Evolutionary conservation across 2,329 filamentous ascomycete genomes (phyloP), one percentile per base, ranked within the genome.

Genomic region (Fusarium haematococcum): DNA sequence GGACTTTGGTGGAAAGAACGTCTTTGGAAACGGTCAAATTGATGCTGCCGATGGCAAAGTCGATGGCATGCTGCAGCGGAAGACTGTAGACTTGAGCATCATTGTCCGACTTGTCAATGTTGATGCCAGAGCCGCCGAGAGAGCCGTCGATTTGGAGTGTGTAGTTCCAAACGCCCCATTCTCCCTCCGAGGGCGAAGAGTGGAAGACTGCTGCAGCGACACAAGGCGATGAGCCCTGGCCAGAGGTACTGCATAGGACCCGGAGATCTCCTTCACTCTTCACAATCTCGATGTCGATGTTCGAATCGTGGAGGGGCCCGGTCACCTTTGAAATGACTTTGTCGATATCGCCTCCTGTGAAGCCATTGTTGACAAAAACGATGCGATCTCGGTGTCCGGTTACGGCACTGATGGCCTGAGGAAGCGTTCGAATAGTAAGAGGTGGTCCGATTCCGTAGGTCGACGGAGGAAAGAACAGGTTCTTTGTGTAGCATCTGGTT

Each of bases 61-160:
- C 93, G 37, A 97, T 89, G 6, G 93, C 92, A 72, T 90, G 89
- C 79, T 96, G 94, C 16, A 97, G 84, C 2, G 94, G 94, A 18
- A 95, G 84, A 41, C 91, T 84, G 77, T 94, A 95, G 16, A 94
- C 86, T 80, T 96, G 87, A 27, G 88, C 89, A 80, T 94, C 92
- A 79, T 95, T 96, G 70, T 88, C 86, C 54, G 86, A 81, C 14
- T 85, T 84, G 30, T 90, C 84, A 20, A 91, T 88, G 75, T 91
- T 87, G 65, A 95, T 89, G n/a, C 61, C 65, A 5, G 81, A 83
- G 9, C 27, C 50, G 2, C 89, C 88, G 64, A 96, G 85, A 1
- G 89, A 86, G 18, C 91, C 91, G 79, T 97, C 94, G 3, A 90
- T 90, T 65, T 92, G 86, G 13, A 97, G 84, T 0, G 93, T 94